Percentiles rank a stretch among this genome's conserved stretches.
phyloP scores from a whole-genome alignment of 2,329 filamentous ascomycete genomes.

The Emmonsia crescens region DNA sequence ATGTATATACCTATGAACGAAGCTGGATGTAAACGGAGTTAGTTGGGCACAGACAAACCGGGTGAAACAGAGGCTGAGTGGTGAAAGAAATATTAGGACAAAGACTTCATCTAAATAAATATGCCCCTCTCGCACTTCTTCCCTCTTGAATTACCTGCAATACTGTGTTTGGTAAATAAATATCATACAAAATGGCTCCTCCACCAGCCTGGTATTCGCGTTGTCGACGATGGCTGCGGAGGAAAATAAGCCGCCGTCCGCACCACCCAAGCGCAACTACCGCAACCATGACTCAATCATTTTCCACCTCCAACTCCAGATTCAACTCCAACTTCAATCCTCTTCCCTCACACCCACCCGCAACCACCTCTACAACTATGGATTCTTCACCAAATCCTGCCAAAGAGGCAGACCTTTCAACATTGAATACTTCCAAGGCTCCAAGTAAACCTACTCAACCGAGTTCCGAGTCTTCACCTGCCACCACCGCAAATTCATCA shows the following conservation, averaged over 20 bases:
- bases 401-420: neutral
- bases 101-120: neutral
- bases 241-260: neutral
- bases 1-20: neutral
- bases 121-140: neutral
- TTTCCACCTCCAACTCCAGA: neutral
- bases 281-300: slow-evolving; percentile 6
- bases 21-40: no score
- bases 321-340: neutral
- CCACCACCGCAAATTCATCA: slow-evolving; percentile 1
- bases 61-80: neutral
- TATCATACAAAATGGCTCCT: neutral
- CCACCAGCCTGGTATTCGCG: neutral
- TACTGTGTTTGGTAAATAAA: neutral
- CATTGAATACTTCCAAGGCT: neutral
- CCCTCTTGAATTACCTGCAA: neutral
- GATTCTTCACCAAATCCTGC: slow-evolving; percentile 4
- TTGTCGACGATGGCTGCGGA: neutral
- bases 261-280: neutral
- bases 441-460: slow-evolving; percentile 5
- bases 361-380: neutral
- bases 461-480: neutral
- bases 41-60: neutral
- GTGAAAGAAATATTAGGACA: neutral
- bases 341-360: neutral